phyloP scores from a whole-genome alignment of 306 rosid species.

The Castanea crenata region DNA sequence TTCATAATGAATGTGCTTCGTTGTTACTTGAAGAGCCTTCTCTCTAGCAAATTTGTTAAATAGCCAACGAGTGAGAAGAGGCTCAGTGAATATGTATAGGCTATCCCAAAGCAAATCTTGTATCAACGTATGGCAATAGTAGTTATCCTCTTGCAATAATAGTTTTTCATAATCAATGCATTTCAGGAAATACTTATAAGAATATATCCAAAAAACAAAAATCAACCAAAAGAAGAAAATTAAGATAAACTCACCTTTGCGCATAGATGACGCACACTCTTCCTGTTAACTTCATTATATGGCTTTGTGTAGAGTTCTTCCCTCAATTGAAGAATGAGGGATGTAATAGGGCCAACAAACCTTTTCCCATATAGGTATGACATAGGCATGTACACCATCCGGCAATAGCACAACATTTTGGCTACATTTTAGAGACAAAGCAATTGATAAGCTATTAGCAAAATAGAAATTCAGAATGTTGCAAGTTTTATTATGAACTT shows the following conservation, averaged over 20 bases:
- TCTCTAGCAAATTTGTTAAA: conserved; percentile 51
- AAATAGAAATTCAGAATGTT: background rate
- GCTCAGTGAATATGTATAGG: conserved; percentile 50
- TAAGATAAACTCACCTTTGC: conserved; percentile 35
- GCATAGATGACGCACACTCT: conserved; percentile 59
- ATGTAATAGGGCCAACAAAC: conserved; percentile 76
- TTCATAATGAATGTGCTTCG: conserved; percentile 81
- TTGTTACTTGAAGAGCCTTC: conserved; percentile 55
- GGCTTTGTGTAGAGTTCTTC: conserved; percentile 53
- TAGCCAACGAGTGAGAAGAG: conserved; percentile 74
- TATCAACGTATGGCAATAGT: conserved; percentile 54
- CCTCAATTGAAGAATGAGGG: conserved; percentile 57
- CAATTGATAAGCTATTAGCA: background rate
- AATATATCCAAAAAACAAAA: background rate
- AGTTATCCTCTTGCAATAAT: conserved; percentile 51
- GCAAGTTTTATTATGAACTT: background rate
- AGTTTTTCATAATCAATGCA: background rate
- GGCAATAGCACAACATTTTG: conserved; percentile 86
- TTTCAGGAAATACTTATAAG: background rate
- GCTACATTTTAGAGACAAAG: conserved; percentile 31
- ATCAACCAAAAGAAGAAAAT: background rate
- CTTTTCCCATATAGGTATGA: conserved; percentile 72
- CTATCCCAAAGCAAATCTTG: conserved; percentile 74
- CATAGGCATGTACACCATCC: conserved; percentile 80
- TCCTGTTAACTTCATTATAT: conserved; percentile 58